Percentiles rank a stretch among this genome's conserved stretches.
Conservation (phyloP, 148 eudicot genomes). For the Gaultheria prostrata region DNA sequence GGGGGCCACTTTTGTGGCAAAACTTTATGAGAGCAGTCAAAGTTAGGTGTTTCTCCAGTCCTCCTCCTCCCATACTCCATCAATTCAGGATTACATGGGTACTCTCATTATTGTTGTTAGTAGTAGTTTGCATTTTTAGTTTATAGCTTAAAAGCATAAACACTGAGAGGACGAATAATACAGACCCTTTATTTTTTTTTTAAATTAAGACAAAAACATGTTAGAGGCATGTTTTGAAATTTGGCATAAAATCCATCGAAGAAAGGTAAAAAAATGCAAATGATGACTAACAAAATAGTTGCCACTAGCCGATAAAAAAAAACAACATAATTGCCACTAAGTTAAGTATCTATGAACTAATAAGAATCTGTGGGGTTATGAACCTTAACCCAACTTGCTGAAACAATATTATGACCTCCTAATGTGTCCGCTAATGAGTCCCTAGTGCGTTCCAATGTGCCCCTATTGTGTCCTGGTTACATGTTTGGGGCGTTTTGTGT, state of each 20-base stretch:
- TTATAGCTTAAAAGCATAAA: background rate
- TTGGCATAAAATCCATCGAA: background rate
- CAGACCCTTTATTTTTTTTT: background rate
- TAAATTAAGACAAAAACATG: background rate
- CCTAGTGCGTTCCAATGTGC: background rate
- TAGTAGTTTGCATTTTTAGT: background rate
- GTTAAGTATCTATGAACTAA: background rate
- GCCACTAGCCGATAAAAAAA: no score
- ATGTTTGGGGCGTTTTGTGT: background rate
- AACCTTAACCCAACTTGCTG: background rate
- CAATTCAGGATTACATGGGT: background rate
- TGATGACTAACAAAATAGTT: background rate
- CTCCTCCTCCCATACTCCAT: background rate
- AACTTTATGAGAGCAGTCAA: background rate
- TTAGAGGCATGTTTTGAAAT: background rate
- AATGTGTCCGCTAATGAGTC: background rate
- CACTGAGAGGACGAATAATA: background rate
- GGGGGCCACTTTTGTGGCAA: background rate
- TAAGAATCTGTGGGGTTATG: background rate
- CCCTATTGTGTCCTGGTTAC: background rate
- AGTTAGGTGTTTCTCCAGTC: background rate
- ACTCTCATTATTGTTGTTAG: background rate
- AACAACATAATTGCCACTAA: background rate
- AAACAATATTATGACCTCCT: background rate
- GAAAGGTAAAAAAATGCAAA: background rate